phyloP scores from a whole-genome alignment of 805 yeast species.

The Myxozyma vanderwaltii region DNA sequence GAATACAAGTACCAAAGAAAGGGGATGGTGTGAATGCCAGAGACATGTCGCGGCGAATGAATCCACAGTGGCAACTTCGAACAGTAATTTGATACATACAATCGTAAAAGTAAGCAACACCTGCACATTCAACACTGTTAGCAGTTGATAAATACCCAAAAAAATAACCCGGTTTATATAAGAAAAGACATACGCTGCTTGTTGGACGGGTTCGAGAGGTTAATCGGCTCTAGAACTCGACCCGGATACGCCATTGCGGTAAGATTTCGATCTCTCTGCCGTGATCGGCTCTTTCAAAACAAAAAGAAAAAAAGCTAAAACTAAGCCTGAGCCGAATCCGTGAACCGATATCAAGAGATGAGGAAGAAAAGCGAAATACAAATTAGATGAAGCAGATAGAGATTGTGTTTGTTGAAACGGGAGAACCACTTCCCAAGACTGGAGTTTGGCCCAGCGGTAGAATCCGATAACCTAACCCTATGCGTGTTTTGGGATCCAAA shows the following conservation, averaged over 20 bases:
- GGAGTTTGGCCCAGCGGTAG: background rate
- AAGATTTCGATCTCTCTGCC: slow-evolving; percentile 5
- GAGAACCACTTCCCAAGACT: no score
- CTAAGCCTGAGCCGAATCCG: no score
- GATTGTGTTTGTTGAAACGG: no score
- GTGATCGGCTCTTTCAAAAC: background rate
- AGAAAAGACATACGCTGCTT: slow-evolving; percentile 9
- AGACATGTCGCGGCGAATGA: background rate
- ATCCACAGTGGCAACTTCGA: background rate
- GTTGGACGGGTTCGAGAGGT: slow-evolving; percentile 1
- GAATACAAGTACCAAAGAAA: background rate
- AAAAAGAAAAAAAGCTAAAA: background rate
- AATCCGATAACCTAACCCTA: background rate
- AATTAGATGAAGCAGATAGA: background rate
- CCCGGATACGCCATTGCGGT: slow-evolving; percentile 1
- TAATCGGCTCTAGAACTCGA: slow-evolving; percentile 15
- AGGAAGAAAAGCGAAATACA: background rate
- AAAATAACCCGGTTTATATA: background rate
- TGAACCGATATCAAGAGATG: no score
- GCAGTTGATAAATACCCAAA: background rate
- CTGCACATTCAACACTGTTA: background rate
- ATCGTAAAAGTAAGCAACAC: slow-evolving; percentile 77
- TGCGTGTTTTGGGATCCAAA: background rate
- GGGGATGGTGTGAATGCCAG: background rate
- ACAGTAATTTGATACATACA: slow-evolving; percentile 39